Base-by-base conservation (phyloP, 345 rosid genomes). In the Hibiscus tridactylites region DNA sequence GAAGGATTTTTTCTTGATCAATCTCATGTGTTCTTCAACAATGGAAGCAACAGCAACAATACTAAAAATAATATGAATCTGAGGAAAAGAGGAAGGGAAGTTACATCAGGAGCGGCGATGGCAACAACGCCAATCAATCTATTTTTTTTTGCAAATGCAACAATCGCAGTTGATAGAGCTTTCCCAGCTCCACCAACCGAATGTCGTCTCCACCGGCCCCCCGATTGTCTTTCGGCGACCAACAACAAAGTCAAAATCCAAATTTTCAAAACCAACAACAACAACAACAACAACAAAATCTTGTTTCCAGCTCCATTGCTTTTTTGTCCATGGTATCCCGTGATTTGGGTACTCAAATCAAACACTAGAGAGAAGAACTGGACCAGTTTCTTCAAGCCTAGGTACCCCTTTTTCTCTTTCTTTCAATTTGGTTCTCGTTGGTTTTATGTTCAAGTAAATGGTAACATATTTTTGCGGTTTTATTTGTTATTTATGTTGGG, bases 181-280 rank as follows among this genome's bases (percentile, higher is more conserved):
- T 44, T 80, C 89, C 49, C 90, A 80, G 74, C 87, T 87, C 58
- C 90, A 81, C 15, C 83, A 79, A 47, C 77, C 81, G 71, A 87
- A 85, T 81, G 86, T 83, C 15, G 90, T 94, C 69, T 94, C 96
- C 35, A 94, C 93, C 9, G 97, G 95, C 39, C 39, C 90, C 89
- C 73, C 87, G 82, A 0, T 83, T 90, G 73, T 88, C 89, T 35
- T 90, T 85, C 63, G 85, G 84, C 6, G 88, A 85, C 10, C 85
- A 77, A n/a, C 70, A 59, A 6, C 66, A 54, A 6, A 70, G 46
- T 5, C 71, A 69, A 1, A 61, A 39, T 9, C 62, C 7, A 21
- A 74, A 28, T 33, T 75, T 80, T n/a, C 69, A 72, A 39, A 39
- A 39, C 44, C 44, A 39, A 29, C 61, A 58, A 24, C 61, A 58